Conservation (phyloP, 306 rosid genomes). For the Quercus parvula region DNA sequence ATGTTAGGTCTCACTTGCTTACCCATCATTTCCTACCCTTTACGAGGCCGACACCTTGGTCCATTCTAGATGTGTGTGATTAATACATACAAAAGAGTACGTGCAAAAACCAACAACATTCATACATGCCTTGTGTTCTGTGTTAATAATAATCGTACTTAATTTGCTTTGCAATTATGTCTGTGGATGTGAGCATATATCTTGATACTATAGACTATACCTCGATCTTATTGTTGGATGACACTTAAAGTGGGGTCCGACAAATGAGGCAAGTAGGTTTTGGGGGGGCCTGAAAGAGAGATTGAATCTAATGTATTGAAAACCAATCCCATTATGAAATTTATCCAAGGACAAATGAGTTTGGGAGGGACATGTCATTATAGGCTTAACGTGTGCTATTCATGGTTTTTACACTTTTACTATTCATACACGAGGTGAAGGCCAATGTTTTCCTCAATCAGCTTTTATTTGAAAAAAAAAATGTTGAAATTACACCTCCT, state of each 20-base stretch:
- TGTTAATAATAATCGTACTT: not conserved
- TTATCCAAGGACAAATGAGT: not conserved
- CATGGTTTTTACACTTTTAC: not conserved
- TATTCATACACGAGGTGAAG: not conserved
- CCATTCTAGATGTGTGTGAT: constrained; percentile 23
- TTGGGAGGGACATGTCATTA: not conserved
- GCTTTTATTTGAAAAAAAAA: too few relatives aligned
- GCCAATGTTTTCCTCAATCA: not conserved
- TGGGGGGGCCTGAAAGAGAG: not conserved
- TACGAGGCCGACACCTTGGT: constrained; percentile 37
- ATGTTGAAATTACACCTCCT: too few relatives aligned
- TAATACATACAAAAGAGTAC: not conserved
- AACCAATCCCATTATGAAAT: not conserved
- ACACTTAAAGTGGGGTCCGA: constrained; percentile 4
- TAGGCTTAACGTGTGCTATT: not conserved
- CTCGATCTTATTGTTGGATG: constrained; percentile 9
- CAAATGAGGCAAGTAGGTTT: not conserved
- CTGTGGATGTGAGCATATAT: not conserved
- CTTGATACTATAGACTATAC: constrained; percentile 10
- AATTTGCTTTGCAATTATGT: not conserved
- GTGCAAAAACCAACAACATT: constrained; percentile 1
- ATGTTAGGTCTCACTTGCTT: constrained; percentile 31
- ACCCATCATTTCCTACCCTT: constrained; percentile 50
- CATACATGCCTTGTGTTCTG: constrained; percentile 11
- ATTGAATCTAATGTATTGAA: not conserved